These are phyloP conservation scores for Euphrasia confusa DNA, from an alignment of 257 asterid genomes.

Conservation along the genomic window DNA sequence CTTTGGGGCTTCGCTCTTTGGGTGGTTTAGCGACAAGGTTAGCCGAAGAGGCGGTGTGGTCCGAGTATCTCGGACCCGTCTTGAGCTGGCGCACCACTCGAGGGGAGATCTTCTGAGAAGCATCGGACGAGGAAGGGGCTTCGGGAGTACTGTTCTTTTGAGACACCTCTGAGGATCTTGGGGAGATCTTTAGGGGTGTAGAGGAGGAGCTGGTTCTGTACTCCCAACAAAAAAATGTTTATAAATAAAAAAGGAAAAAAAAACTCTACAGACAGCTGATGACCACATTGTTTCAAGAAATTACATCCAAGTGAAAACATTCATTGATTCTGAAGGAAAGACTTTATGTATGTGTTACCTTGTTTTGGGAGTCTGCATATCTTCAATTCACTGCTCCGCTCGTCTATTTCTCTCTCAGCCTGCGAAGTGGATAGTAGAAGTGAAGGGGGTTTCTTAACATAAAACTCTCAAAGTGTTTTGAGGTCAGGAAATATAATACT, in stretches of 20 bases:
- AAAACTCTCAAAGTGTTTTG: too few species aligned
- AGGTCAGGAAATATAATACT: not conserved
- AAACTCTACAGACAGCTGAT: too few species aligned
- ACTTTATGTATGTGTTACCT: slow-evolving; percentile 37
- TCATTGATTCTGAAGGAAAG: not conserved
- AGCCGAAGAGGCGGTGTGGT: slow-evolving; percentile 52
- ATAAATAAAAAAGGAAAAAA: too few species aligned
- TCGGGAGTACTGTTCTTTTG: slow-evolving; percentile 22
- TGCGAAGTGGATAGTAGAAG: too few species aligned
- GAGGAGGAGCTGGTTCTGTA: slow-evolving; percentile 31
- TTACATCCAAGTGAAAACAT: not conserved
- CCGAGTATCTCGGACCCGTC: slow-evolving; percentile 48
- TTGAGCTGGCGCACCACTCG: slow-evolving; percentile 67
- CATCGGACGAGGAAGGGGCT: too few species aligned
- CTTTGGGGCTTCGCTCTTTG: slow-evolving; percentile 61
- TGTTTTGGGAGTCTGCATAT: slow-evolving; percentile 85
- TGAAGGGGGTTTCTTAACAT: too few species aligned
- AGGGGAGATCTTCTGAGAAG: slow-evolving; percentile 47
- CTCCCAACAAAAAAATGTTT: not conserved
- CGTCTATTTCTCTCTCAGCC: too few species aligned
- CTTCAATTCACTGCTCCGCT: slow-evolving; percentile 7
- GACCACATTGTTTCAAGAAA: not conserved
- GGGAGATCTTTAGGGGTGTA: slow-evolving; percentile 36
- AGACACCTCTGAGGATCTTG: not conserved
- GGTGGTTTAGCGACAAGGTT: slow-evolving; percentile 40